phyloP scores from a whole-genome alignment of 192 early-diverging fungal species.

The Coemansia sp. region DNA sequence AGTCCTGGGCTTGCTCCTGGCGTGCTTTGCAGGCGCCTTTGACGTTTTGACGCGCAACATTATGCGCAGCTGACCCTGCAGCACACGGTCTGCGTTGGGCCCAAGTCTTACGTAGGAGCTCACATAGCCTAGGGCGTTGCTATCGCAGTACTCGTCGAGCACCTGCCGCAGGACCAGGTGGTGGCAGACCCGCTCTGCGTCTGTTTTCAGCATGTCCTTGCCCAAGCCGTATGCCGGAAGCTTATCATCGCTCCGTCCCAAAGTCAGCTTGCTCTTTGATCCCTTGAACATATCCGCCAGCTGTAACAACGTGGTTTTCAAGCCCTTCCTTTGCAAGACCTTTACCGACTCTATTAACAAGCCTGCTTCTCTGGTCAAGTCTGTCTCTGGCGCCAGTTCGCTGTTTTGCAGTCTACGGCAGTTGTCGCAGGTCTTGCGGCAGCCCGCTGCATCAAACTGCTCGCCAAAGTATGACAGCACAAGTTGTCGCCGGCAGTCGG shows the following conservation, averaged over 20 bases:
- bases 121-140: slow-evolving; percentile 63
- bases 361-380: slow-evolving; percentile 59
- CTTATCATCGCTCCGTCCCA: slow-evolving; percentile 53
- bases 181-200: slow-evolving; percentile 73
- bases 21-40: not conserved
- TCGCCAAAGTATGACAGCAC: slow-evolving; percentile 93
- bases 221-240: slow-evolving; percentile 61
- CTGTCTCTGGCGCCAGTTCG: slow-evolving; percentile 16
- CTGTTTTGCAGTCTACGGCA: slow-evolving; percentile 55
- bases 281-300: slow-evolving; percentile 78
- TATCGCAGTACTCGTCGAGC: slow-evolving; percentile 63
- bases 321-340: slow-evolving; percentile 23
- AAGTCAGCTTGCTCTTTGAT: slow-evolving; percentile 57
- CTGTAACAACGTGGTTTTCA: slow-evolving; percentile 68
- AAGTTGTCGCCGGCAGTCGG: slow-evolving; percentile 85
- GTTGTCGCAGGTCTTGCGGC: slow-evolving; percentile 86
- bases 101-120: slow-evolving; percentile 62
- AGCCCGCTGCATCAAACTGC: slow-evolving; percentile 62
- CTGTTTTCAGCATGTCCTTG: slow-evolving; percentile 55
- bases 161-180: slow-evolving; percentile 63
- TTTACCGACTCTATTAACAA: slow-evolving; percentile 58
- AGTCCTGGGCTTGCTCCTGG: slow-evolving; percentile 10
- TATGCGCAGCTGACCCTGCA: slow-evolving; percentile 53
- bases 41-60: slow-evolving; percentile 42
- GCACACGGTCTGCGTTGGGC: slow-evolving; percentile 46